A percentile compares a stretch with the other conserved stretches of the same genome.
These are phyloP conservation scores for Suillus occidentalis DNA, from an alignment of 768 basidiomycete species.

Conservation along the genomic window DNA sequence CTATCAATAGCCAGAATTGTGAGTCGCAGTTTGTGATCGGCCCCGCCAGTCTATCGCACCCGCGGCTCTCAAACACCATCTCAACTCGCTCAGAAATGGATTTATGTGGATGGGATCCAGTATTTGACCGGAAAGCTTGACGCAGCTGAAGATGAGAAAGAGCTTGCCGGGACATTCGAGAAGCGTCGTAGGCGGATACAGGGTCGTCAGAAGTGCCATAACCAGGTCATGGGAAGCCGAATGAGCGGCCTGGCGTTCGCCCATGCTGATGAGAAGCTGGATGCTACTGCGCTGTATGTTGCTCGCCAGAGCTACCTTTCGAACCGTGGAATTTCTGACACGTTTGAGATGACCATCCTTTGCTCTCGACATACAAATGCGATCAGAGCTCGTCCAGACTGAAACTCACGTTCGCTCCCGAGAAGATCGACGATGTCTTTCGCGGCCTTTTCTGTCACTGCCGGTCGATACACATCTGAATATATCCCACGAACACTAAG, in stretches of 20 bases:
- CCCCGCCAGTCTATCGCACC: conserved; percentile 5
- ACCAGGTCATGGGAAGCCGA: not conserved
- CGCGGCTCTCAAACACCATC: not conserved
- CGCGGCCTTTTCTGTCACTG: conserved; percentile 1
- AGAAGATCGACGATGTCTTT: conserved; percentile 1
- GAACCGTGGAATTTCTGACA: not conserved
- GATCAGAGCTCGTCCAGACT: not conserved
- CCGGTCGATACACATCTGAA: not conserved
- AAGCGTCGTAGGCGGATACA: not conserved
- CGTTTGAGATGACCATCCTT: not conserved
- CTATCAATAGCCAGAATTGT: not conserved
- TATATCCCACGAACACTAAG: not conserved
- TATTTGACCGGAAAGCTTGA: not conserved
- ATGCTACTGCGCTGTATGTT: not conserved
- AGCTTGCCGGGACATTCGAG: not conserved
- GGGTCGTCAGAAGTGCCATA: not conserved
- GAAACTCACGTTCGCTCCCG: not conserved
- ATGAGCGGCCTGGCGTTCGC: not conserved
- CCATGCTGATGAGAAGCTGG: not conserved
- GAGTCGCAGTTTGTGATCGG: not conserved
- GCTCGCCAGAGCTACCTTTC: not conserved
- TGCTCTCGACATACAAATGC: not conserved
- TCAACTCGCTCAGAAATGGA: not conserved
- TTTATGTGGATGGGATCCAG: not conserved
- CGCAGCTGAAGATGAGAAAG: not conserved